Evolutionary conservation across 805 yeast genomes (phyloP).

Genomic region (Lipomyces sp.): DNA sequence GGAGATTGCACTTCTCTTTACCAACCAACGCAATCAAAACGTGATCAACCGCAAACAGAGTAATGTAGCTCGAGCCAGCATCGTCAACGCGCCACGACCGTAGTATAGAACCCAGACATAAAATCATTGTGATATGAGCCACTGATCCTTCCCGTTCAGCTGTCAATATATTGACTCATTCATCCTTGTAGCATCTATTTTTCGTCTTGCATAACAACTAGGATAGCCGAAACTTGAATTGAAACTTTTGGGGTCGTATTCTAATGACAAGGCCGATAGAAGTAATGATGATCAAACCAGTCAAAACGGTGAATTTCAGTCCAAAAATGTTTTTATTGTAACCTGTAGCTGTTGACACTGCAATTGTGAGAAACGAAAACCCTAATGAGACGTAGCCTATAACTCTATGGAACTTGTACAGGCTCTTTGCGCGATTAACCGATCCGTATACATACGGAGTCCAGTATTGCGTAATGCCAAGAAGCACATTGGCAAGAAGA

Average conservation of each 20-base stretch:
- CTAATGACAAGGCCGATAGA: constrained; percentile 29
- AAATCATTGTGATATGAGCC: too few relatives aligned
- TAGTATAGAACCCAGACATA: too few relatives aligned
- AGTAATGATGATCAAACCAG: constrained; percentile 20
- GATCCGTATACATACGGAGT: constrained; percentile 42
- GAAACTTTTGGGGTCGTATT: constrained; percentile 31
- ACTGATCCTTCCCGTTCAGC: background rate
- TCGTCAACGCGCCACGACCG: background rate
- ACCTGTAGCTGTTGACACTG: constrained; percentile 23
- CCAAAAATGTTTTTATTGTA: constrained; percentile 27
- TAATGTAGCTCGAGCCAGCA: background rate
- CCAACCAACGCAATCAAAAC: background rate
- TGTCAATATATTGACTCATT: background rate
- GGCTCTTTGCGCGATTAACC: constrained; percentile 38
- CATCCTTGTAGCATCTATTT: background rate
- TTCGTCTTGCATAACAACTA: background rate
- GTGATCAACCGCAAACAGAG: background rate
- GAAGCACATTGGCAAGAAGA: constrained; percentile 31
- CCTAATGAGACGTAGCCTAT: constrained; percentile 39
- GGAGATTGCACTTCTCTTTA: background rate
- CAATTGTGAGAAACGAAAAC: constrained; percentile 12
- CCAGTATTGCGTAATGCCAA: constrained; percentile 43
- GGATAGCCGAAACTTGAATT: constrained; percentile 15
- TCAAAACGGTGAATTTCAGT: constrained; percentile 14
- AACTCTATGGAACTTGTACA: constrained; percentile 43